Evolutionary conservation across 129 eudicot species (phyloP), one percentile per base, ranked within the genome.

Genomic region (Deinandra increscens): DNA sequence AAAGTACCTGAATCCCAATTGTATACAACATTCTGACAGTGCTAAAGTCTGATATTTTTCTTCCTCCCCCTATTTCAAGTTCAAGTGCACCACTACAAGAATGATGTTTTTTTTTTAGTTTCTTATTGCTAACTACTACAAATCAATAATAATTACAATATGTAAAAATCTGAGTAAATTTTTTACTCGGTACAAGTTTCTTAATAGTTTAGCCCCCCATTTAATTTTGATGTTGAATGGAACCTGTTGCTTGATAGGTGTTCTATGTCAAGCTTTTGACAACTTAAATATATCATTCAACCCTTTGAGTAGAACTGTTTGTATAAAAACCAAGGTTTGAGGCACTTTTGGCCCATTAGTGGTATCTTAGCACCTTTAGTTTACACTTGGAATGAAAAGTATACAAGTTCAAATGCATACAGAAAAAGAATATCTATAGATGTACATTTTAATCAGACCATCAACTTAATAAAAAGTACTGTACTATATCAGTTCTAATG

Each of bases 11-110:
- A 76, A 81, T 83, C 59, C 98, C 96, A 8, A 92, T 79, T 50
- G 98, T 68, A 75, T 87, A 93, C 73, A 93, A 9, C 98, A 93
- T 87, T 66, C 92, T 85, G 13, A 89, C 83, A 3, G 86, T 81
- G 78, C 97, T 89, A 69, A 89, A 85, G 19, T 86, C 77, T 50
- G 98, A 93, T 75, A 93, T 81, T 78, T 83, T 93, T 69, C 98
- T 84, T 63, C 98, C 98, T 66, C 98, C 98, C 23, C 98, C 98
- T 68, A 93, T 73, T 85, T 93, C 98, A 71, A 93, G 78, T 77
- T 88, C 97, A 81, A 93, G 97, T 54, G 88, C 82, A 68, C 48
- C 22, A 60, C 98, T 93, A 84, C 79, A 85, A 68, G 49, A 71
- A 66, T 9, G 9, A 15, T 22, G 55, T 49, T 64, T 55, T 6